Conservation (phyloP, 331 rosid species). For the Malus hybrid region DNA sequence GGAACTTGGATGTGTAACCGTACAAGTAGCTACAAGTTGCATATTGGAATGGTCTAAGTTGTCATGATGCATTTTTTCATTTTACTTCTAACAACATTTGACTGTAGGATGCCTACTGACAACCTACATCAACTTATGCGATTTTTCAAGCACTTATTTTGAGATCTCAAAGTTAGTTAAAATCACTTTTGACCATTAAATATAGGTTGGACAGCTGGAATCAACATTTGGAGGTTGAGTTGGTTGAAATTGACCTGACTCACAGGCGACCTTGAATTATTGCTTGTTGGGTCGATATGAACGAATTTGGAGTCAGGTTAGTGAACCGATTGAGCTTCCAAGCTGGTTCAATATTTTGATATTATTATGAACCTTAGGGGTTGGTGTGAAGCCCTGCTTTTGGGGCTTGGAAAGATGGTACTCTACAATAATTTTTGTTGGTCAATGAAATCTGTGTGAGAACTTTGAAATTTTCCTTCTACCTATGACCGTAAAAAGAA, state of each 20-base stretch:
- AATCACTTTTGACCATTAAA: constrained; percentile 9
- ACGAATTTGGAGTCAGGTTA: constrained; percentile 18
- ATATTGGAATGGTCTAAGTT: neutral
- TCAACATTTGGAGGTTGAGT: constrained; percentile 12
- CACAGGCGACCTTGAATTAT: constrained; percentile 13
- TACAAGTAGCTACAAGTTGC: constrained; percentile 5
- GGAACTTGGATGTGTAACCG: neutral
- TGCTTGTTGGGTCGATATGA: constrained; percentile 25
- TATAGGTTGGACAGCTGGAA: constrained; percentile 12
- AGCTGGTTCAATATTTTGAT: neutral
- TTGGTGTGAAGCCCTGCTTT: neutral
- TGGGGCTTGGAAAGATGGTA: neutral
- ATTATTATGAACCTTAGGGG: neutral
- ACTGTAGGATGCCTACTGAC: neutral
- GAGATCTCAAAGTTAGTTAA: constrained; percentile 6
- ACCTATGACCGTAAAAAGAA: neutral
- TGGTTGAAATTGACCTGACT: constrained; percentile 10
- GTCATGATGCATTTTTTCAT: neutral
- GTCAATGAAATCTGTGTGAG: neutral
- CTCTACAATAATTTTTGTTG: neutral
- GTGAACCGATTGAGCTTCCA: constrained; percentile 12
- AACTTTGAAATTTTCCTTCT: neutral
- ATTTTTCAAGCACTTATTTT: constrained; percentile 2
- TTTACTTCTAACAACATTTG: neutral
- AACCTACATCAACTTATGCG: neutral